Base-by-base conservation (phyloP, 1,284 basidiomycete species). In the Leccinum pseudoinsigne region DNA sequence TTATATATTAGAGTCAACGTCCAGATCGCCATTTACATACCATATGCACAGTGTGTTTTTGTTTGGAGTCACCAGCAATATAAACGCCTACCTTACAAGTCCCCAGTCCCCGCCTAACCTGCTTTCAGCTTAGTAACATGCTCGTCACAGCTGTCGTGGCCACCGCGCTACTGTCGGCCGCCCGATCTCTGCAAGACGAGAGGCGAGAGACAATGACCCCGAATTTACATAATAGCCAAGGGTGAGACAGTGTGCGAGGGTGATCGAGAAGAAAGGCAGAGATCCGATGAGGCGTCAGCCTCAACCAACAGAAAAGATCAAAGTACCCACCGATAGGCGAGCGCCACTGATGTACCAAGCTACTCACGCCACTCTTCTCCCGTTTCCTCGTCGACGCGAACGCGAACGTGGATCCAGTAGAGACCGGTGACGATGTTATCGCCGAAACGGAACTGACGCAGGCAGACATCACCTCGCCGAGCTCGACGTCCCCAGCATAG, bases 271-370 rank as follows among this genome's bases (percentile, higher is more conserved):
- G 5, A 64, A 12, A 12, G 16, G 23, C 4, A 16, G 5, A 28
- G 14, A 53, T 26, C 21, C 51, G 14, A 14, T 6, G 26, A 14
- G 26, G 10, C 23, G 51, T 53, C 23, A 23, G 26, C 51, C 5
- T n/a, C 12, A 9, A 34, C 5, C 54, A 31, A 31, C 31, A 31
- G 31, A 31, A 31, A 31, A 31, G 31, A 31, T 31, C 31, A 31
- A 31, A 11, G 11, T 34, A 77, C 79, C 57, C 60, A 84, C 83
- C 80, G 59, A 85, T 82, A 1, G 84, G 84, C 21, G 82, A 84
- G 45, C 76, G 81, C 72, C 81, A 85, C 62, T 80, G 79, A 63
- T 81, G 74, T 34, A 34, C 31, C 68, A 82, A 68, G 53, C 75
- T 77, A 59, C 81, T 81, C 60, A 84, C 69, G 21, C 28, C 28